Percentiles rank a stretch among this genome's conserved stretches.
These are phyloP conservation scores for Nemania bipapillata DNA, from an alignment of 2,329 filamentous ascomycete genomes.

Conservation along the genomic window DNA sequence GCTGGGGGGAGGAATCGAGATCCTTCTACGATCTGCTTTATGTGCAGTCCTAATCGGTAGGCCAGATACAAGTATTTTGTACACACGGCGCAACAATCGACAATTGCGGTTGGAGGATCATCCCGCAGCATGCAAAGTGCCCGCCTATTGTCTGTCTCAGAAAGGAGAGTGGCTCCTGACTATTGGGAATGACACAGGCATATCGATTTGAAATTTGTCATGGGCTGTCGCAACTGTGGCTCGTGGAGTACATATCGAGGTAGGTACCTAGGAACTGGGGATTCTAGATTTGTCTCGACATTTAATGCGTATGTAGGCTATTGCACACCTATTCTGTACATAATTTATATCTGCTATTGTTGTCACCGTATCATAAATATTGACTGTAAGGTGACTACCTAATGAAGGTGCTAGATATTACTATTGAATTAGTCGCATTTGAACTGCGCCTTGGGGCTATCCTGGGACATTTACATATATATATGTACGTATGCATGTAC, in stretches of 20 bases:
- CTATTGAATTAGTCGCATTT: constrained; percentile 7
- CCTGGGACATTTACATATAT: background rate
- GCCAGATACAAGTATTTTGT: too few species aligned
- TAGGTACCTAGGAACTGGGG: too few species aligned
- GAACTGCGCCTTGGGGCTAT: background rate
- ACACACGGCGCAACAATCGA: too few species aligned
- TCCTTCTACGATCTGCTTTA: background rate
- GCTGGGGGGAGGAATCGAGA: background rate
- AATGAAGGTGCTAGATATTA: too few species aligned
- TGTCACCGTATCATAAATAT: too few species aligned
- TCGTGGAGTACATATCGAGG: constrained; percentile 18
- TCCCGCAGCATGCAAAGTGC: constrained; percentile 18
- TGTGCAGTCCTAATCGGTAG: too few species aligned
- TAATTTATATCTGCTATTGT: background rate
- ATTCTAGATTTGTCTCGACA: constrained; percentile 12
- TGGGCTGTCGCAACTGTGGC: constrained; percentile 13
- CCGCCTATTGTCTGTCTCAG: constrained; percentile 25
- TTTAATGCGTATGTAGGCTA: constrained; percentile 5
- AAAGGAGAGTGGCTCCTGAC: constrained; percentile 27
- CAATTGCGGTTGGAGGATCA: constrained; percentile 5
- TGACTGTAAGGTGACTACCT: too few species aligned
- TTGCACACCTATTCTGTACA: background rate
- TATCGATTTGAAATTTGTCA: constrained; percentile 34
- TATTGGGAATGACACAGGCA: constrained; percentile 19
- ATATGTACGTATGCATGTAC: background rate